A percentile compares a stretch with the other conserved stretches of the same genome.
Conservation (phyloP, 129 eudicot species). For the Artemisia argyi region DNA sequence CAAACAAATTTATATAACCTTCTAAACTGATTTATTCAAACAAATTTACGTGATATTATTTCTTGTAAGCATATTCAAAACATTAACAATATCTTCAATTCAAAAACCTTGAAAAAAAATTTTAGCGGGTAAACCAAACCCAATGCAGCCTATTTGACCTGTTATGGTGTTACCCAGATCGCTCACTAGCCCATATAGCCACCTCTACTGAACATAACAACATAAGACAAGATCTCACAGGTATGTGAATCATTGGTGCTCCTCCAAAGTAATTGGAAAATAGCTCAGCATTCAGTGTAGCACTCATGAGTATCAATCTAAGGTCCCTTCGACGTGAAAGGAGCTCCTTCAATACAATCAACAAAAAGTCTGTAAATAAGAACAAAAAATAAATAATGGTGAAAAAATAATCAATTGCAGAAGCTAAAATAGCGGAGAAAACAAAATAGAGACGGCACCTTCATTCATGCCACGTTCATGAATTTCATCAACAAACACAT, state of each 20-base stretch:
- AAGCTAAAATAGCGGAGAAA: conserved; percentile 9
- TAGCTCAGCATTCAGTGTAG: conserved; percentile 91
- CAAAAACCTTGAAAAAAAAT: too few species aligned
- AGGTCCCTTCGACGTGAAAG: conserved; percentile 92
- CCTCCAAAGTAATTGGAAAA: conserved; percentile 87
- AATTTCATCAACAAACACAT: conserved; percentile 98
- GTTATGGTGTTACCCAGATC: neutral
- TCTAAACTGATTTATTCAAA: too few species aligned
- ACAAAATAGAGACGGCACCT: conserved; percentile 49
- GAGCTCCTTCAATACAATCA: conserved; percentile 95
- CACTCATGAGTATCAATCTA: conserved; percentile 97
- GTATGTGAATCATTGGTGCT: conserved; percentile 94
- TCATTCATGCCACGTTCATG: conserved; percentile 99
- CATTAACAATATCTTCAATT: too few species aligned
- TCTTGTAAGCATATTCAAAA: too few species aligned
- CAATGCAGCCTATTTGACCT: neutral
- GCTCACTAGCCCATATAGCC: too few species aligned
- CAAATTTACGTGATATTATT: too few species aligned
- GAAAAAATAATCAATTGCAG: conserved; percentile 10
- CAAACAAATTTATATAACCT: too few species aligned
- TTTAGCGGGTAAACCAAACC: neutral
- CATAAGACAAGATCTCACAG: conserved; percentile 46
- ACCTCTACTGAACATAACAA: neutral
- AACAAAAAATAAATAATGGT: conserved; percentile 20
- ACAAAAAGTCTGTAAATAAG: conserved; percentile 69